Conservation (phyloP, 192 early-diverging fungal species). For the Coemansia umbellata region DNA sequence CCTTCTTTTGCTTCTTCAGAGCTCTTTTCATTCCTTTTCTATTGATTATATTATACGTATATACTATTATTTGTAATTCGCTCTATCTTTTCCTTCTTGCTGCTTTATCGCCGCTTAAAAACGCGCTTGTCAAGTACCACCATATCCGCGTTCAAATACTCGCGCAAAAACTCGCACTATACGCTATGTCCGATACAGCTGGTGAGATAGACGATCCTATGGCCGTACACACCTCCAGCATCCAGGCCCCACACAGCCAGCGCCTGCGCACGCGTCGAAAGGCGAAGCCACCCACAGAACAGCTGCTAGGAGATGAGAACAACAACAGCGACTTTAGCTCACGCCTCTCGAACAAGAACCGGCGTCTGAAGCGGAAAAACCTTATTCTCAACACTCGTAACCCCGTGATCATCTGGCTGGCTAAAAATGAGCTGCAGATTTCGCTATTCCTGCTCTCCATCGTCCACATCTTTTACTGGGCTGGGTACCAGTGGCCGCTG, state of each 20-base stretch:
- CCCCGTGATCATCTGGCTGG: conserved; percentile 31
- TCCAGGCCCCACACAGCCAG: background rate
- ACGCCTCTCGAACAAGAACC: background rate
- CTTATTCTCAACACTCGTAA: conserved; percentile 38
- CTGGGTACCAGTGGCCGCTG: conserved; percentile 28
- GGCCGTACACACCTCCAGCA: background rate
- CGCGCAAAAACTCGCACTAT: background rate
- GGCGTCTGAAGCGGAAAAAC: background rate
- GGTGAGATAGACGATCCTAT: conserved; percentile 9
- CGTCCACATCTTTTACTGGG: conserved; percentile 28
- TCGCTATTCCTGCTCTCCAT: conserved; percentile 15
- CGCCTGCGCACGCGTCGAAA: conserved; percentile 26
- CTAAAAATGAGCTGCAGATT: conserved; percentile 30
- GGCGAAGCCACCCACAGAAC: conserved; percentile 3
- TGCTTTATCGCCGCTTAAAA: conserved; percentile 22
- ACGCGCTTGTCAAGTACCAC: conserved; percentile 9
- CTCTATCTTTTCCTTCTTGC: background rate
- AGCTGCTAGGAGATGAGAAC: background rate
- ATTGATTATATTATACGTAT: background rate
- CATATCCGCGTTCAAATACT: conserved; percentile 7
- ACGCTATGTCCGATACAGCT: conserved; percentile 1
- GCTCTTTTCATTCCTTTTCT: conserved; percentile 1
- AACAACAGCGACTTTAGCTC: background rate
- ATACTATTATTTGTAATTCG: background rate
- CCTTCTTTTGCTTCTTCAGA: background rate